A percentile compares a stretch with the other conserved stretches of the same genome.
Evolutionary conservation across 139 green algal species (phyloP).

Genomic region (Coelastrella sp.): DNA sequence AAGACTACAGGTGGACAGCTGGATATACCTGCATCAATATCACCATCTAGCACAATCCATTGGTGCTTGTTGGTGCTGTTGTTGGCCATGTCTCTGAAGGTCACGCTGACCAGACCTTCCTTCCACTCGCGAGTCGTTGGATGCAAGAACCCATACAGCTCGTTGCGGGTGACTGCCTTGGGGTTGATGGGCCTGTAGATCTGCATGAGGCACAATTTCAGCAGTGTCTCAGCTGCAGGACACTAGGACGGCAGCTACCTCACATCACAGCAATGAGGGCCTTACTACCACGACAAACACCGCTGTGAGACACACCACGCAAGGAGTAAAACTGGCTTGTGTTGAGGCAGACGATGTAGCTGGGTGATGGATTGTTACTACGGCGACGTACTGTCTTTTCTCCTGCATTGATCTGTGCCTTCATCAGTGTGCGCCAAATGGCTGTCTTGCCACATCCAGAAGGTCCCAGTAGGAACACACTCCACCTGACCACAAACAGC

Average conservation of each 20-base stretch:
- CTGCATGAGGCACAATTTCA: not conserved
- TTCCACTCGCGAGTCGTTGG: slow-evolving; percentile 92
- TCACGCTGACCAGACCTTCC: slow-evolving; percentile 91
- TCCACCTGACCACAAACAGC: slow-evolving; percentile 91
- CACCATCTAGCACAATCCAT: slow-evolving; percentile 96
- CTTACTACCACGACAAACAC: too few species aligned
- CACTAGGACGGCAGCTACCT: not conserved
- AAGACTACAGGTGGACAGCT: too few species aligned
- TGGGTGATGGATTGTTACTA: too few species aligned
- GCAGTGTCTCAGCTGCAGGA: not conserved
- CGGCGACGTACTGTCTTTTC: slow-evolving; percentile 69
- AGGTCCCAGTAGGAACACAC: slow-evolving; percentile 92
- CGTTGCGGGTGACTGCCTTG: slow-evolving; percentile 92
- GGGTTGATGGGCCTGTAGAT: slow-evolving; percentile 88
- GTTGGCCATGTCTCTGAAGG: slow-evolving; percentile 89
- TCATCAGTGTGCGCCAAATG: slow-evolving; percentile 91
- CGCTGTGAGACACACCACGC: too few species aligned
- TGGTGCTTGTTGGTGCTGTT: slow-evolving; percentile 90
- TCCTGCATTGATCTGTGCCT: slow-evolving; percentile 79
- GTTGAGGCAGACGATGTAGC: too few species aligned
- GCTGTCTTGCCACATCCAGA: slow-evolving; percentile 93
- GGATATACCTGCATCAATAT: slow-evolving; percentile 87
- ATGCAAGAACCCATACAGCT: slow-evolving; percentile 94
- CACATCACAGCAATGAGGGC: too few species aligned
- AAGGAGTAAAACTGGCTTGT: too few species aligned